Evolutionary conservation across 164 flowering plant genomes (phyloP), one percentile per base, ranked within the genome.

Genomic region (Aristolochia fimbriata): DNA sequence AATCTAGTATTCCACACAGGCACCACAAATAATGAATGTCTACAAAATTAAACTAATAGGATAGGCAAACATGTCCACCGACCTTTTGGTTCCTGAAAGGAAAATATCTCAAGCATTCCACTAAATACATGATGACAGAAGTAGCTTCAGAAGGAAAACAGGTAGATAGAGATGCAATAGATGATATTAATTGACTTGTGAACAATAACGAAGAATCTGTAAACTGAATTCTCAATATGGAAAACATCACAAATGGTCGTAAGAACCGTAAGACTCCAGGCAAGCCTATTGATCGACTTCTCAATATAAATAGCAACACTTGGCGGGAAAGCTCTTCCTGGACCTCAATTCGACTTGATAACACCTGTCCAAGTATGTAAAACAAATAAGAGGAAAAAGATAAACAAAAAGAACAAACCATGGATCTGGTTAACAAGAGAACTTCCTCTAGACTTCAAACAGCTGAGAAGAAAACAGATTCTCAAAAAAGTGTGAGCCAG

Each of bases 291-390:
- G 49, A 59, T 65, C 71, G 78, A 47, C 70, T 72, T 63, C 84
- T 73, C 50, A 61, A 63, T 55, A 91, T 63, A 62, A 91, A 80
- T 65, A 80, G 41, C 55, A 85, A 15, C 54, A 91, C 80, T 73
- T 94, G 93, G 61, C 75, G 82, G 37, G 77, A 71, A 57, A 94
- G 86, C 68, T 85, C 95, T 6, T 71, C n/a, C 7, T 87, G 82
- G 37, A 77, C 83, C 61, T 94, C 93, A 15, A 25, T 10, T 68
- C 89, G 71, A 62, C 85, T 77, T n/a, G 76, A 73, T 30, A 94
- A 74, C 59, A 91, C 76, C 97, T 89, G 77, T 6, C 27, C 30
- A 60, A 62, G n/a, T 46, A 37, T 37, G 10, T 6, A 37, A 37
- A 37, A 3, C 12, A 37, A 37, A 37, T 37, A 37, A 37, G 43